Evolutionary conservation across 257 asterid species (phyloP).

Genomic region (Capsicum chinense): DNA sequence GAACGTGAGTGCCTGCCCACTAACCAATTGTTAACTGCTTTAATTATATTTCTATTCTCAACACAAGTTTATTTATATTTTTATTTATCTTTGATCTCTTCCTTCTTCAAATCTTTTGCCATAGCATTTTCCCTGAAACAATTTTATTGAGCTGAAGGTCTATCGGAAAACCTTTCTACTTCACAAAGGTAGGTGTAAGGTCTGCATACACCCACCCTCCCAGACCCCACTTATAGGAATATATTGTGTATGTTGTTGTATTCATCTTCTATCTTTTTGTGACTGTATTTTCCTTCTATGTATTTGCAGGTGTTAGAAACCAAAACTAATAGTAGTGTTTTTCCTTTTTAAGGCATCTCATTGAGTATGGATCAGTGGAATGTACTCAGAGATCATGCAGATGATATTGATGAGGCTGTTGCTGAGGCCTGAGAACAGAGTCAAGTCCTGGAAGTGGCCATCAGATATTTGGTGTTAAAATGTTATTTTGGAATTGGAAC

Average conservation of each 20-base stretch:
- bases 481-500: neutral
- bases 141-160: neutral
- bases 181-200: neutral
- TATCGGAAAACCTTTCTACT: neutral
- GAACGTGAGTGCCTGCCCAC: neutral
- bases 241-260: neutral
- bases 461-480: neutral
- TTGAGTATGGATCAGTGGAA: constrained; percentile 89
- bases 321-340: neutral
- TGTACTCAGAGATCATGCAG: constrained; percentile 69
- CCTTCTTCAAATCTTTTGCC: neutral
- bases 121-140: neutral
- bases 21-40: neutral
- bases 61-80: neutral
- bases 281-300: neutral
- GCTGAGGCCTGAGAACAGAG: constrained; percentile 38
- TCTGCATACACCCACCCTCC: neutral
- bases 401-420: constrained; percentile 72
- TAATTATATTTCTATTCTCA: neutral
- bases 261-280: neutral
- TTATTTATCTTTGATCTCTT: neutral
- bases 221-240: neutral
- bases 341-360: constrained; percentile 62
- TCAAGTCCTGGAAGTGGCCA: constrained; percentile 23
- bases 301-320: neutral